Percentiles rank a stretch among this genome's conserved stretches.
Conservation (phyloP, 2,329 filamentous ascomycete genomes). For the Pestalotiopsis sp. region DNA sequence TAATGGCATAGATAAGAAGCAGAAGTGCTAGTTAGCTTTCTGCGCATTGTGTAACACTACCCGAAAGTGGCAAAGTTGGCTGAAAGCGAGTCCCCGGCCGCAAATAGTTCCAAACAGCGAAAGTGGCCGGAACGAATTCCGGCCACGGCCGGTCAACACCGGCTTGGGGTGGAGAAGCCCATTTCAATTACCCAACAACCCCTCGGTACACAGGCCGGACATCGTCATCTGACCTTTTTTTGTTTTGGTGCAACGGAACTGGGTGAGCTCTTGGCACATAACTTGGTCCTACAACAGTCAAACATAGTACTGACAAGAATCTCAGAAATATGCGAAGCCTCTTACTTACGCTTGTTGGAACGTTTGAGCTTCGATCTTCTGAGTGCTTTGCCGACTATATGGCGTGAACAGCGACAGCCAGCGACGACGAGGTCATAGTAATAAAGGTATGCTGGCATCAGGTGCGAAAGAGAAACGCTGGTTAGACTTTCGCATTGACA, state of each 20-base stretch:
- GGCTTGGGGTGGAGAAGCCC: constrained; percentile 7
- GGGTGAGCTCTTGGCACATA: background rate
- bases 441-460: background rate
- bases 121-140: constrained; percentile 11
- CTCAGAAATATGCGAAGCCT: background rate
- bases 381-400: background rate
- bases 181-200: constrained; percentile 7
- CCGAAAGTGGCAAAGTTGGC: constrained; percentile 9
- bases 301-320: background rate
- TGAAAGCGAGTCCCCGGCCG: background rate
- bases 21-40: background rate
- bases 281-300: background rate
- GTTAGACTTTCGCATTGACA: background rate
- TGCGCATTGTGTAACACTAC: background rate
- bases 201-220: constrained; percentile 8
- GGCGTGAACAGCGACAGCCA: background rate
- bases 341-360: background rate
- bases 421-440: background rate
- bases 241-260: background rate
- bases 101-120: background rate
- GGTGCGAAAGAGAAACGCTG: background rate
- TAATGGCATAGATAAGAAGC: background rate
- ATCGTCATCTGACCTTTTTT: constrained; percentile 7
- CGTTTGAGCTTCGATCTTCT: background rate
- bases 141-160: constrained; percentile 8